These are phyloP conservation scores for Harrya chromipes DNA, from an alignment of 768 basidiomycete species.

Conservation along the genomic window DNA sequence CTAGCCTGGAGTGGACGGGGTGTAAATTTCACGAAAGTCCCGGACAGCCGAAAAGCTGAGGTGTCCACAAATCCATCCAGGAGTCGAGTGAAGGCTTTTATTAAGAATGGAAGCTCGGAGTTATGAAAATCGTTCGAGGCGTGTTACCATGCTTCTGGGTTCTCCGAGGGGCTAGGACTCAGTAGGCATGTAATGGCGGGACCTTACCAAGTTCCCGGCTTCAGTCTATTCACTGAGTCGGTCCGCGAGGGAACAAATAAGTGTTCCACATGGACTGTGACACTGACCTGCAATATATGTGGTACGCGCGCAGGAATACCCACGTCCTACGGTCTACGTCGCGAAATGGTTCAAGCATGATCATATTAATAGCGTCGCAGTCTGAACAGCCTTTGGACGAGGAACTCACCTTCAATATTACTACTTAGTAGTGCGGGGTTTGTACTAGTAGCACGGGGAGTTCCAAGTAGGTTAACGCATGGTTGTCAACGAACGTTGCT, in stretches of 20 bases:
- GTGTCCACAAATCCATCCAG: constrained; percentile 1
- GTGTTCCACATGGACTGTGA: constrained; percentile 6
- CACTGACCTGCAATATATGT: constrained; percentile 1
- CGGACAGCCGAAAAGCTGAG: background rate
- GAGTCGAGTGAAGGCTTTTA: constrained; percentile 3
- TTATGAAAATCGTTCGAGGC: background rate
- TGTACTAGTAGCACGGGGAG: no score
- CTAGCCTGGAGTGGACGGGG: background rate
- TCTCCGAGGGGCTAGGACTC: background rate
- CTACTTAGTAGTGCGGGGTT: background rate
- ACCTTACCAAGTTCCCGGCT: background rate
- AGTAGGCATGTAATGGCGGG: no score
- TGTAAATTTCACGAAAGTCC: background rate
- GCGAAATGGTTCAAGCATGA: background rate
- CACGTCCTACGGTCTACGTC: background rate
- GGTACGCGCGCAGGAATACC: constrained; percentile 8
- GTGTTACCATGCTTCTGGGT: background rate
- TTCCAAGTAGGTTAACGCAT: no score
- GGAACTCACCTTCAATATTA: background rate
- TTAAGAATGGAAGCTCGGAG: constrained; percentile 1
- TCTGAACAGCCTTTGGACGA: background rate
- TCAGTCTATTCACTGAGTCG: no score
- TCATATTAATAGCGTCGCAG: background rate
- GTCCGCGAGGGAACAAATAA: constrained; percentile 9
- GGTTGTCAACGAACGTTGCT: no score